These are phyloP conservation scores for Porphyrellus cyaneotinctus DNA, from an alignment of 768 basidiomycete genomes.

Conservation along the genomic window DNA sequence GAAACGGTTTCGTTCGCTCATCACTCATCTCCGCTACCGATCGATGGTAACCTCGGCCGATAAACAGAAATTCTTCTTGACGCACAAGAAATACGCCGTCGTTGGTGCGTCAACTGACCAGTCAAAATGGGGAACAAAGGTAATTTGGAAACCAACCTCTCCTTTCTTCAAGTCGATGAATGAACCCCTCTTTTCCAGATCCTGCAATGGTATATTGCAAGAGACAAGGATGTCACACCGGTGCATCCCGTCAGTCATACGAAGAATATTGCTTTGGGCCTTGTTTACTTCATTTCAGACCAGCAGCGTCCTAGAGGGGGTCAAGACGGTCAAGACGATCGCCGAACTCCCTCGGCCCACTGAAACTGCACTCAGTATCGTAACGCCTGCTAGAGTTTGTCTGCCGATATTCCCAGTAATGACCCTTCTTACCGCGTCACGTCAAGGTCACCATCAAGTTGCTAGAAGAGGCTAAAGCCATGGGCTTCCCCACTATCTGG, in stretches of 20 bases:
- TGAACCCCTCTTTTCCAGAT: constrained; percentile 42
- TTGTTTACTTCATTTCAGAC: constrained; percentile 41
- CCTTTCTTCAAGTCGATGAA: not conserved
- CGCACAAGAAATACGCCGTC: constrained; percentile 65
- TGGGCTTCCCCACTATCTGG: constrained; percentile 78
- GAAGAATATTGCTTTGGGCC: not conserved
- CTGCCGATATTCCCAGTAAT: not conserved
- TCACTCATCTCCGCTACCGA: constrained; percentile 3
- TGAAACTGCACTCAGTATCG: constrained; percentile 70
- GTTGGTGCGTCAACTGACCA: constrained; percentile 80
- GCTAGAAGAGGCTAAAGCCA: constrained; percentile 62
- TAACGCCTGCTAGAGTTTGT: constrained; percentile 69
- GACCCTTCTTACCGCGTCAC: not conserved
- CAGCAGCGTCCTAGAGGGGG: constrained; percentile 64
- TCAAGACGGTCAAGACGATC: constrained; percentile 52
- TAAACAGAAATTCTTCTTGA: constrained; percentile 53
- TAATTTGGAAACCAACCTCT: constrained; percentile 7
- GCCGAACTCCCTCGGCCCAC: constrained; percentile 54
- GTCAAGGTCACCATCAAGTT: constrained; percentile 66
- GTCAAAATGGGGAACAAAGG: constrained; percentile 77
- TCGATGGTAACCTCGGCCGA: constrained; percentile 35
- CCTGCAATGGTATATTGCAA: constrained; percentile 69
- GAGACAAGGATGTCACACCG: constrained; percentile 59
- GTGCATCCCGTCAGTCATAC: constrained; percentile 60
- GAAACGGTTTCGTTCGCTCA: constrained; percentile 2